A percentile compares a stretch with the other conserved stretches of the same genome.
These are phyloP conservation scores for Phytomonas serpens DNA, from an alignment of 208 protist species.

Conservation along the genomic window DNA sequence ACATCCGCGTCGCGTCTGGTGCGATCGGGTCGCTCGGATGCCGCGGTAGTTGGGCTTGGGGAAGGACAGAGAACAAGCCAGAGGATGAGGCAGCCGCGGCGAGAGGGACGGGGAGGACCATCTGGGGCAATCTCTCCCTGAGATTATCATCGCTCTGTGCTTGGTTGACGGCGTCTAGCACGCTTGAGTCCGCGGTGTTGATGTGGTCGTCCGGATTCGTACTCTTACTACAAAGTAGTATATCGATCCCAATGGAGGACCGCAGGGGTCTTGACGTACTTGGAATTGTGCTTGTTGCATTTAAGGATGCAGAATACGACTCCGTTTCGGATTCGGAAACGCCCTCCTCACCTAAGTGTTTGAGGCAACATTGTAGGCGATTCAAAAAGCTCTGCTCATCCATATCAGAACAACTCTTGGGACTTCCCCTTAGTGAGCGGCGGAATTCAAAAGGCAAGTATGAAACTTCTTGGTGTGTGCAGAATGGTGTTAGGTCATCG, in stretches of 20 bases:
- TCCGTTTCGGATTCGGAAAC: neutral
- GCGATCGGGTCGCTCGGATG: neutral
- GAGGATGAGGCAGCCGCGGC: neutral
- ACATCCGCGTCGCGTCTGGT: neutral
- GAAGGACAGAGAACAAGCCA: neutral
- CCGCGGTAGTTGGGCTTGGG: neutral
- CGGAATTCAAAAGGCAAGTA: neutral
- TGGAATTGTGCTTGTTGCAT: neutral
- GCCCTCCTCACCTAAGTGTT: neutral
- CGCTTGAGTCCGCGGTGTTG: neutral
- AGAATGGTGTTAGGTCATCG: neutral
- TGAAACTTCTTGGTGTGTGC: neutral
- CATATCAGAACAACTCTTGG: neutral
- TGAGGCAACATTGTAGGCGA: neutral
- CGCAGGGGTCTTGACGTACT: neutral
- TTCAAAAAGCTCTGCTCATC: neutral
- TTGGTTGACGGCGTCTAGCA: neutral
- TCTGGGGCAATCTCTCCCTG: neutral
- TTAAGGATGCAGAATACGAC: neutral
- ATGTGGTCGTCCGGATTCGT: neutral
- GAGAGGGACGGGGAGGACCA: neutral
- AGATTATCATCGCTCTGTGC: neutral
- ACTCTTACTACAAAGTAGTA: neutral
- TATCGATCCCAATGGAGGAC: neutral
- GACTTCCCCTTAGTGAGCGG: neutral